Evolutionary conservation across 2,329 filamentous ascomycete genomes (phyloP), one percentile per base, ranked within the genome.

Genomic region (Alternaria sp.): DNA sequence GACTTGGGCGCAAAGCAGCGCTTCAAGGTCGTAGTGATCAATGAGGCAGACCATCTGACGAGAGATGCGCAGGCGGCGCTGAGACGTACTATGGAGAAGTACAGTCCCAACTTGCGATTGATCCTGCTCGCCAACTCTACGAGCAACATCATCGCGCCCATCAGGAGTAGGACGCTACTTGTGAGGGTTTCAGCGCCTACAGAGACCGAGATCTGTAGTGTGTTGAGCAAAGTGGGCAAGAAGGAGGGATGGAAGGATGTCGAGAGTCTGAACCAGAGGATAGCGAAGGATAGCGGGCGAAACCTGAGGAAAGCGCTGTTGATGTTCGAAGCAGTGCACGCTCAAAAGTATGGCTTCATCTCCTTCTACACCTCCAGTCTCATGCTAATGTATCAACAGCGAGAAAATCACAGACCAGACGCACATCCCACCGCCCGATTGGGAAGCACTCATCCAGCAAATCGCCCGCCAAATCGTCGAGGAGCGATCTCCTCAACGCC

Each of bases 21-120:
- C 47, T 99, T 99, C 87, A 99, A 99, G 83, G 94, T 99, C 1
- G 96, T 99, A 1, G 95, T 99, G 36, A 98, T 99, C 85, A 99
- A 99, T 74, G 96, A 99, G 84, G 96, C 96, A 8, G 96, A 99
- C 77, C 92, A 97, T 76, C 86, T 99, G 68, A 96, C 91, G 4
- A 86, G 96, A 67, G 96, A 99, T 85, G 96, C 96, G 4, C 96
- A 99, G 82, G 96, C 96, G 0, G 96, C 96, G 30, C 83, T 99
- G 76, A 89, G 96, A 79, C 86, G 96, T 67, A 99, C 96, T 0
- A 99, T 99, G 96, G 96, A 99, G 83, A 99, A 99, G 81, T 99
- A 99, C 85, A 96, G 92, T 74, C 94, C 95, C 13, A 99, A 99
- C 79, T 76, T 99, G 76, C 88, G 96, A 21, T 82, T 99, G 71